Evolutionary conservation across 306 rosid genomes (phyloP).

Genomic region (Luffa acutangula): DNA sequence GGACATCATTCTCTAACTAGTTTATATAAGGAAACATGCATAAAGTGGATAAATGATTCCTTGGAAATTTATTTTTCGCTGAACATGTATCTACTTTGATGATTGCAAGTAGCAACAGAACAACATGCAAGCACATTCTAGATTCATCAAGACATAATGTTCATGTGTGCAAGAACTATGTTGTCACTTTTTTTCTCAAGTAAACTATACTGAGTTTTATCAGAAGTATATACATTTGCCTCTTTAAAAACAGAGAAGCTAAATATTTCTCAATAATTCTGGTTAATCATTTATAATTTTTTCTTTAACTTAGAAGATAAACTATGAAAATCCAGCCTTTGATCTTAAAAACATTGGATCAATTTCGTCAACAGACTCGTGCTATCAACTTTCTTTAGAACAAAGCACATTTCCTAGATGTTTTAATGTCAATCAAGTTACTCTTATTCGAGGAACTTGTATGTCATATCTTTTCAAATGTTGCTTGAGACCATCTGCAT

Average conservation of each 20-base stretch:
- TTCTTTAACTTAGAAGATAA: background rate
- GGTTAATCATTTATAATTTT: background rate
- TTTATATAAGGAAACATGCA: background rate
- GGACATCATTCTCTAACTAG: background rate
- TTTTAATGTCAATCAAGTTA: background rate
- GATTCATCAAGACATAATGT: background rate
- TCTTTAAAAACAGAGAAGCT: background rate
- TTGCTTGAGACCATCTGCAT: background rate
- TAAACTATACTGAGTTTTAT: background rate
- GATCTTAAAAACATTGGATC: background rate
- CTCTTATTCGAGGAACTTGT: background rate
- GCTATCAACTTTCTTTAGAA: background rate
- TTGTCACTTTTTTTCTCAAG: background rate
- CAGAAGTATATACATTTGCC: background rate
- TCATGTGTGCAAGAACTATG: background rate
- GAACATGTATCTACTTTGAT: background rate
- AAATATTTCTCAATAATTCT: background rate
- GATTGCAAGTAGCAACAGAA: background rate
- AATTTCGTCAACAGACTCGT: background rate
- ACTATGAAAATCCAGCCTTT: background rate
- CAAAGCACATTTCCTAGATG: slow-evolving; percentile 2
- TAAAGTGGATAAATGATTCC: background rate
- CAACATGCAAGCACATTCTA: background rate
- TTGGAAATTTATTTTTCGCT: too few relatives aligned
- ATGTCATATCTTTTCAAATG: background rate